Conservation (phyloP, 1,284 basidiomycete genomes). For the Trametes pubescens region DNA sequence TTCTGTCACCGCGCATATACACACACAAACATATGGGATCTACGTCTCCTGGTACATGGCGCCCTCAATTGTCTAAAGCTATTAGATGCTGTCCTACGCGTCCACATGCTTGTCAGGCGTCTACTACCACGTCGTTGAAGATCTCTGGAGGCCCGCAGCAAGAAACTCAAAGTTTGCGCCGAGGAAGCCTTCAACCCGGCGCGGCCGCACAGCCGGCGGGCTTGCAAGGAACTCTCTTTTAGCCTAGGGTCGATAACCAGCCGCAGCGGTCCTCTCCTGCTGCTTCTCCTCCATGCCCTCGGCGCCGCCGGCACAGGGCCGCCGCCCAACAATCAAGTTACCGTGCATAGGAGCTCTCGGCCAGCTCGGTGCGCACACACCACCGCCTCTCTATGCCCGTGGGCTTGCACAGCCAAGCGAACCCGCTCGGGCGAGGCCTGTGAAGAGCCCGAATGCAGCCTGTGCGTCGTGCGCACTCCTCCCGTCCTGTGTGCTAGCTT, state of each 20-base stretch:
- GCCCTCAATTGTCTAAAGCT: no score
- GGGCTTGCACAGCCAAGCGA: not conserved
- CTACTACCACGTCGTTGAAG: no score
- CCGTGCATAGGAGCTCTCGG: slow-evolving; percentile 1
- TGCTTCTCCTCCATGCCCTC: not conserved
- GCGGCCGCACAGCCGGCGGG: not conserved
- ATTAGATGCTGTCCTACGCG: no score
- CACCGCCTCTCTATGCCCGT: slow-evolving; percentile 1
- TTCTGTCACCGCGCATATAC: no score
- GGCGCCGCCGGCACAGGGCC: not conserved
- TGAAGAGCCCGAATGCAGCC: not conserved
- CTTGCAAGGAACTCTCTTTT: not conserved
- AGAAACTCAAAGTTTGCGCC: slow-evolving; percentile 1
- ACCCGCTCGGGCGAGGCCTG: not conserved
- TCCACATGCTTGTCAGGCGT: no score
- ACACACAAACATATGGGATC: no score
- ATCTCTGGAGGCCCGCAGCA: not conserved
- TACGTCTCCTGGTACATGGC: no score
- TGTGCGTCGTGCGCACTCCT: not conserved
- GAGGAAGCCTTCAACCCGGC: not conserved
- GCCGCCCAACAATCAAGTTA: slow-evolving; percentile 7
- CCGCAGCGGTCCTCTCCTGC: not conserved
- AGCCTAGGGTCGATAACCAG: no score
- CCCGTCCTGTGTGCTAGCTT: not conserved
- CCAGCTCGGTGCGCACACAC: not conserved